Percentiles rank a stretch among this genome's conserved stretches.
Evolutionary conservation across 805 yeast genomes (phyloP).

Genomic region (Helenozyma rhizophorensis): DNA sequence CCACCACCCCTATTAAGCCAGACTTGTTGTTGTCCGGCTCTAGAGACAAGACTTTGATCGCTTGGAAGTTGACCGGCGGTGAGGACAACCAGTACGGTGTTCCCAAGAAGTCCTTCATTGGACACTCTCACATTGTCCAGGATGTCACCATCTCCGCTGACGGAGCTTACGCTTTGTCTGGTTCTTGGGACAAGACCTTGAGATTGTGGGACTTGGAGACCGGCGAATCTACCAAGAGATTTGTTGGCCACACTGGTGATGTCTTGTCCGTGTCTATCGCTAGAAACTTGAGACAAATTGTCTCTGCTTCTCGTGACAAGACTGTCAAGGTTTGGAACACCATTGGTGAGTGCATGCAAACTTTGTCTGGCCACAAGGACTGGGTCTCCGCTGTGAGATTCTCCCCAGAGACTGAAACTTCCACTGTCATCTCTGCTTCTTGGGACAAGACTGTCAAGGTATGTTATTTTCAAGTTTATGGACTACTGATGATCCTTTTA

Average conservation of each 20-base stretch:
- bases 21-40: slow-evolving; percentile 97
- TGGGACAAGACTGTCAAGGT: slow-evolving; percentile 99
- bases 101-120: slow-evolving; percentile 94
- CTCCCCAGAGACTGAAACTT: slow-evolving; percentile 75
- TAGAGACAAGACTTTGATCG: slow-evolving; percentile 97
- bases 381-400: slow-evolving; percentile 99
- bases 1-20: slow-evolving; percentile 98
- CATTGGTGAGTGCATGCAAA: slow-evolving; percentile 93
- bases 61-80: slow-evolving; percentile 95
- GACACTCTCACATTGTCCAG: slow-evolving; percentile 99
- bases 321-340: slow-evolving; percentile 99
- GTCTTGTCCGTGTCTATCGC: slow-evolving; percentile 96
- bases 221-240: slow-evolving; percentile 92
- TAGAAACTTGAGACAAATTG: slow-evolving; percentile 94
- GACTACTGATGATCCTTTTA: slow-evolving; percentile 72
- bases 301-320: slow-evolving; percentile 98
- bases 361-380: slow-evolving; percentile 94
- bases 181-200: slow-evolving; percentile 99
- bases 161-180: slow-evolving; percentile 96
- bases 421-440: slow-evolving; percentile 93
- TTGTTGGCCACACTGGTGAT: slow-evolving; percentile 97
- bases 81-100: slow-evolving; percentile 93
- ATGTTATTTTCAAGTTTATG: slow-evolving; percentile 44
- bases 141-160: slow-evolving; percentile 97
- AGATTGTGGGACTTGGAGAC: slow-evolving; percentile 96